Base-by-base conservation (phyloP, 805 yeast genomes). In the Trichomonascus vanleenenianus region DNA sequence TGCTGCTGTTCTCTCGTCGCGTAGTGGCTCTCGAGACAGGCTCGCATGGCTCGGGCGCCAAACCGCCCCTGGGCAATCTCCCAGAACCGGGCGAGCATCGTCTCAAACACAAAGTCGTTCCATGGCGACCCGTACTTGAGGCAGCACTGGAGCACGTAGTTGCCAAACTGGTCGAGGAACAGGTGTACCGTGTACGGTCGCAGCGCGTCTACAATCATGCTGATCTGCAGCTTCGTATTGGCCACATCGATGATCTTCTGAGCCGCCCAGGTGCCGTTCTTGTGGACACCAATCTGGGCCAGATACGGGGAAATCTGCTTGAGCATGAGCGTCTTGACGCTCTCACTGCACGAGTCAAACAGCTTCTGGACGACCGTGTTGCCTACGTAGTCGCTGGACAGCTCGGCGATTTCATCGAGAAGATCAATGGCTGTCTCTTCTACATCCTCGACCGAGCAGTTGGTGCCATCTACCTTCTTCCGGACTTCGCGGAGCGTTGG, bases 181-280 rank as follows among this genome's bases (percentile, higher is more conserved):
- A 93, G 70, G 42, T 89, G 85, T 0, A 84, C 85, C 40, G 93
- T 77, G 58, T 83, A 88, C 1, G 95, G 93, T 49, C 78, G 76
- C 51, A 93, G 73, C 35, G 87, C 76, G 20, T 75, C 69, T 7
- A 82, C 79, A 38, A 93, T 84, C 41, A 83, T 61, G 55, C 72
- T 66, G 62, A 78, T 82, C 56, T 80, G 85, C 41, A 76, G 73
- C 38, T 73, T 79, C 41, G 78, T 79, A 51, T 73, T 65, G 3
- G 87, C 83, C 39, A 81, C 80, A 53, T 80, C 83, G 55, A 93
- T 88, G 64, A 93, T 82, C 64, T 91, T 93, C 64, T 93, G 98
- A 19, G 96, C 95, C 1, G 97, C 97, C 98, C 98, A 93, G 3
- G 98, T 93, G 50, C 98, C 98, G 63, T 93, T 93, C 60, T 93